phyloP scores from a whole-genome alignment of 345 rosid genomes.

The Brassica incana region DNA sequence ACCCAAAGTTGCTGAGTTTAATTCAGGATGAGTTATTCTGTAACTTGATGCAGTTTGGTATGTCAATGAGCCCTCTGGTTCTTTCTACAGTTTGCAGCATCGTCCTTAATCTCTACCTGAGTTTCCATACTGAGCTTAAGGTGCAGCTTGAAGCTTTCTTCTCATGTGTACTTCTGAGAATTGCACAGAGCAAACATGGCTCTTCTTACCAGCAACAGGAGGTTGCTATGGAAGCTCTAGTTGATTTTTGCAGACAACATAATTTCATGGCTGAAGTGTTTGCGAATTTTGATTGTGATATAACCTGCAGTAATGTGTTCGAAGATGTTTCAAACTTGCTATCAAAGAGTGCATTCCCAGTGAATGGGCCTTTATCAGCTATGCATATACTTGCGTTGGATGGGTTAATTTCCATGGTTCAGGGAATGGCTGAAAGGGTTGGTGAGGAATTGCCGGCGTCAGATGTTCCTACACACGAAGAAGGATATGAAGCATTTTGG shows the following conservation, averaged over 20 bases:
- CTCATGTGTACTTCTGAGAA: slow-evolving; percentile 66
- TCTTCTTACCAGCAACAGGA: slow-evolving; percentile 79
- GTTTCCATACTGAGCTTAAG: slow-evolving; percentile 62
- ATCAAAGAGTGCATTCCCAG: slow-evolving; percentile 71
- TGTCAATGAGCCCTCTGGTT: slow-evolving; percentile 76
- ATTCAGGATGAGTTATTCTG: slow-evolving; percentile 71
- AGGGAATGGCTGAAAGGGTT: slow-evolving; percentile 62
- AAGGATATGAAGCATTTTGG: slow-evolving; percentile 61
- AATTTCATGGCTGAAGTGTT: slow-evolving; percentile 66
- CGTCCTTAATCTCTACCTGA: slow-evolving; percentile 67
- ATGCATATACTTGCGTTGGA: slow-evolving; percentile 77
- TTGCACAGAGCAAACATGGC: slow-evolving; percentile 68
- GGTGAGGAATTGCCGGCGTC: slow-evolving; percentile 46
- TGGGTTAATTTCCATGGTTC: slow-evolving; percentile 59
- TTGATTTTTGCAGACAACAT: slow-evolving; percentile 69
- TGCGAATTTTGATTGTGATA: slow-evolving; percentile 77
- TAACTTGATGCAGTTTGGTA: slow-evolving; percentile 75
- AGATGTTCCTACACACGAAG: slow-evolving; percentile 40
- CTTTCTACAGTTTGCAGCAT: slow-evolving; percentile 78
- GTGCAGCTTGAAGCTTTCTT: slow-evolving; percentile 74
- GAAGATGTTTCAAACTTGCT: slow-evolving; percentile 65
- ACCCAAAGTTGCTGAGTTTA: slow-evolving; percentile 54
- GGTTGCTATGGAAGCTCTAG: slow-evolving; percentile 81
- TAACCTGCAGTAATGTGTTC: slow-evolving; percentile 64
- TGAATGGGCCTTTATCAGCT: slow-evolving; percentile 72